These are phyloP conservation scores for Sphenostylis stenocarpa DNA, from an alignment of 306 rosid species.

Conservation along the genomic window DNA sequence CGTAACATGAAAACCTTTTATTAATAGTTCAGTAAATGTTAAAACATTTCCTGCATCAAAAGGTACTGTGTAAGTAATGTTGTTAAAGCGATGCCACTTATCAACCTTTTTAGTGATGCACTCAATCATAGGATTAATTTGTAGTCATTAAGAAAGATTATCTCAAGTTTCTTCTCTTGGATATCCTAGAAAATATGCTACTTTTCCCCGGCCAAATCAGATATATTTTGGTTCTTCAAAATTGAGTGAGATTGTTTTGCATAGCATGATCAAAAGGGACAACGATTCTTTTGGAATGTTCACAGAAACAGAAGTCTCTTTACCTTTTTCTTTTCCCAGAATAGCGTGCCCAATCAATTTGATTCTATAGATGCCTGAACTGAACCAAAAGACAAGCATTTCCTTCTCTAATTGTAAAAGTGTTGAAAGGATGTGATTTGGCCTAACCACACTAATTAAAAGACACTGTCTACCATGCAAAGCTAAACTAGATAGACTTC, in stretches of 20 bases:
- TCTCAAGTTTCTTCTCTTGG: slow-evolving; percentile 29
- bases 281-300: slow-evolving; percentile 20
- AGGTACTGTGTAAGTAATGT: too few species aligned
- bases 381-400: slow-evolving; percentile 18
- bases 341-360: not conserved
- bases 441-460: slow-evolving; percentile 37
- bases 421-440: slow-evolving; percentile 22
- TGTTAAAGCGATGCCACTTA: too few species aligned
- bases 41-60: too few species aligned
- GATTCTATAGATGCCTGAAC: not conserved
- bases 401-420: slow-evolving; percentile 10
- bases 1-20: too few species aligned
- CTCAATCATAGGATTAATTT: not conserved
- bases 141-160: not conserved
- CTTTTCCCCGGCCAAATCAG: slow-evolving; percentile 21
- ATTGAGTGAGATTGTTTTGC: not conserved
- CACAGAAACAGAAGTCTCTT: not conserved
- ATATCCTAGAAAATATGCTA: slow-evolving; percentile 14
- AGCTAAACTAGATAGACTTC: not conserved
- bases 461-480: slow-evolving; percentile 14
- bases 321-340: not conserved
- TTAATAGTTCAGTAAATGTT: too few species aligned
- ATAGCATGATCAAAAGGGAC: not conserved
- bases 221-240: slow-evolving; percentile 23
- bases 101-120: not conserved